phyloP scores from a whole-genome alignment of 768 basidiomycete genomes.

The Heimioporus sp. region DNA sequence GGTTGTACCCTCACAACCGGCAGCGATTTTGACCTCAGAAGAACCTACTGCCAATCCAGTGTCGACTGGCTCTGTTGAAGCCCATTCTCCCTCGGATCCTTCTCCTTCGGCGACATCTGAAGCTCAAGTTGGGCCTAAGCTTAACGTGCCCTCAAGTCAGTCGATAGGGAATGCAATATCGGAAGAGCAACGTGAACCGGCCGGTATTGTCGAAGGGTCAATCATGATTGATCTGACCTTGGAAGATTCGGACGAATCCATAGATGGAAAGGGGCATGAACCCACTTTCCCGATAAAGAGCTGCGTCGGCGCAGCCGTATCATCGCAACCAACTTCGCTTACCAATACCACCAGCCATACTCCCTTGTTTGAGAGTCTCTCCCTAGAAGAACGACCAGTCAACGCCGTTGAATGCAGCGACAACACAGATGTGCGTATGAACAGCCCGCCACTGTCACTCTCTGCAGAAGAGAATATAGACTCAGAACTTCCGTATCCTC shows the following conservation, averaged over 20 bases:
- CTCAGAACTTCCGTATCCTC: constrained; percentile 6
- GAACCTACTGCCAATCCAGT: background rate
- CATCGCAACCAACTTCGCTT: constrained; percentile 6
- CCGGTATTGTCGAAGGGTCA: constrained; percentile 9
- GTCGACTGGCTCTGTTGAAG: background rate
- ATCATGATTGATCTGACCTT: constrained; percentile 28
- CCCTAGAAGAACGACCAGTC: constrained; percentile 17
- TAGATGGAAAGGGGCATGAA: constrained; percentile 8
- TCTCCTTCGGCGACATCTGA: background rate
- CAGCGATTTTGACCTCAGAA: background rate
- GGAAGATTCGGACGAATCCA: constrained; percentile 23
- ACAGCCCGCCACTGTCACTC: constrained; percentile 13
- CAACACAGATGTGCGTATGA: constrained; percentile 22
- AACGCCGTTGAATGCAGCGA: background rate
- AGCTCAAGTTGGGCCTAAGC: background rate
- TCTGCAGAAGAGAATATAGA: constrained; percentile 10
- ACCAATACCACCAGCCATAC: constrained; percentile 13
- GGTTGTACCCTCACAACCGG: background rate
- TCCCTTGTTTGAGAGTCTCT: constrained; percentile 19
- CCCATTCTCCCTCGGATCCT: background rate
- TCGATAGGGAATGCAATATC: background rate
- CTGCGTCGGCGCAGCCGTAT: background rate
- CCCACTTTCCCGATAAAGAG: constrained; percentile 9
- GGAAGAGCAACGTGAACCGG: background rate
- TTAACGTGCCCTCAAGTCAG: background rate